These are phyloP conservation scores for Candida ficus DNA, from an alignment of 805 yeast genomes.

Conservation along the genomic window DNA sequence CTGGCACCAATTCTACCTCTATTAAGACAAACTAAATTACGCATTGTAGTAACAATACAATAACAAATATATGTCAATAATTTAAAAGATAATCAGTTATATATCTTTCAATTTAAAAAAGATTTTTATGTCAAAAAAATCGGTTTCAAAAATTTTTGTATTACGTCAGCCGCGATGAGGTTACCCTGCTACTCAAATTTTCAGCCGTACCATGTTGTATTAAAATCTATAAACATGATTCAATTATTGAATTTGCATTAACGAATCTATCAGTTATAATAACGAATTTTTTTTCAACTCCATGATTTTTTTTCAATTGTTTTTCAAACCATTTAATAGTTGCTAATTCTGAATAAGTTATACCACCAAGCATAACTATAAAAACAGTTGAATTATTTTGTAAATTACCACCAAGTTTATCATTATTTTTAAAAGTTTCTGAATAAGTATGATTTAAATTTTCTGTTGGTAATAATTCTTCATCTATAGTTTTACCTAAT, in stretches of 20 bases:
- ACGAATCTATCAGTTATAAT: conserved; percentile 44
- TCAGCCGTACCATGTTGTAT: no score
- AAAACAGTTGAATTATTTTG: conserved; percentile 29
- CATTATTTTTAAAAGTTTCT: conserved; percentile 8
- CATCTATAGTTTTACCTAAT: conserved; percentile 31
- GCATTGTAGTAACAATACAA: conserved; percentile 28
- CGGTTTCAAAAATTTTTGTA: neutral
- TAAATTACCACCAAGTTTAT: conserved; percentile 15
- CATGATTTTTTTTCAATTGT: conserved; percentile 29
- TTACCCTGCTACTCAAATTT: no score
- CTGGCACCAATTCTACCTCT: conserved; percentile 46
- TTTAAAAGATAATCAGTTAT: no score
- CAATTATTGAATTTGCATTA: conserved; percentile 36
- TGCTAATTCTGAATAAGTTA: conserved; percentile 79
- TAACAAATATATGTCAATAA: neutral
- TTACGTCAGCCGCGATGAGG: conserved; percentile 4
- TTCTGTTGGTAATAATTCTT: conserved; percentile 15
- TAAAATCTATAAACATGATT: conserved; percentile 10
- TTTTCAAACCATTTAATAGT: conserved; percentile 59
- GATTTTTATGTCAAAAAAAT: neutral
- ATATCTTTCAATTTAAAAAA: no score
- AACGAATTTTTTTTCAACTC: conserved; percentile 34
- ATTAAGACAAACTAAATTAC: conserved; percentile 47
- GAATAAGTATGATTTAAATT: conserved; percentile 8
- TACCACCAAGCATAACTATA: conserved; percentile 72